Base-by-base conservation (phyloP, 208 protist genomes). In the Leptomonas pyrrhocoris region DNA sequence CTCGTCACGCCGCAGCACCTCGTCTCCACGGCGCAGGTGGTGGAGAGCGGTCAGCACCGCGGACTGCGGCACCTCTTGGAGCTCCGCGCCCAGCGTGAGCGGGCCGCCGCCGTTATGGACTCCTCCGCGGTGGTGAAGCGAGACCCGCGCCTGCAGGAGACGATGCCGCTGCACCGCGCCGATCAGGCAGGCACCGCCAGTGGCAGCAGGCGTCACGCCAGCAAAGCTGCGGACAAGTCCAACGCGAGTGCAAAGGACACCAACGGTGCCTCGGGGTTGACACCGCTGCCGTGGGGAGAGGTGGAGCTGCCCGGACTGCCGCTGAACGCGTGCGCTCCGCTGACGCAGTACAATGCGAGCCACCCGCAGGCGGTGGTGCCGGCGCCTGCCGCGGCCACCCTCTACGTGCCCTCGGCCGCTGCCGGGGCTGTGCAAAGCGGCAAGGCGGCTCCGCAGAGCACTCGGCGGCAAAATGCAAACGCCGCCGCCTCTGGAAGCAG, bases 11-110 rank as follows among this genome's bases (percentile, higher is more conserved):
- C 88, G 19, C 83, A 91, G 48, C 85, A 88, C 49, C 76, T 96
- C 28, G 55, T 85, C 28, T 67, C 81, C 13, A 65, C 73, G 0
- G 82, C 75, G 2, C 79, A 81, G 36, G 69, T 68, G 11, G 68
- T 83, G 25, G 61, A 74, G 38, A 72, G 81, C 19, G 86, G 89
- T 21, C 79, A 83, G n/a, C 91, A 96, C 70, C 79, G 84, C 31
- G 84, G 87, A 7, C 80, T 96, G 48, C 79, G 85, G 21, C 81
- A 92, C 49, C 79, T 96, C 9, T 75, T 94, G 36, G 80, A 80
- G 68, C 74, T 94, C 55, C 82, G 84, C 18, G 74, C 68, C 42
- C 68, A 79, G 19, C 80, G 89, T 45, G 76, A 83, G 34, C 75
- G 70, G 8, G 58, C 78, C 23, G 67, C 68, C 19, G 78, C 79